These are phyloP conservation scores for Hericium rajendrae DNA, from an alignment of 768 basidiomycete species.

Conservation along the genomic window DNA sequence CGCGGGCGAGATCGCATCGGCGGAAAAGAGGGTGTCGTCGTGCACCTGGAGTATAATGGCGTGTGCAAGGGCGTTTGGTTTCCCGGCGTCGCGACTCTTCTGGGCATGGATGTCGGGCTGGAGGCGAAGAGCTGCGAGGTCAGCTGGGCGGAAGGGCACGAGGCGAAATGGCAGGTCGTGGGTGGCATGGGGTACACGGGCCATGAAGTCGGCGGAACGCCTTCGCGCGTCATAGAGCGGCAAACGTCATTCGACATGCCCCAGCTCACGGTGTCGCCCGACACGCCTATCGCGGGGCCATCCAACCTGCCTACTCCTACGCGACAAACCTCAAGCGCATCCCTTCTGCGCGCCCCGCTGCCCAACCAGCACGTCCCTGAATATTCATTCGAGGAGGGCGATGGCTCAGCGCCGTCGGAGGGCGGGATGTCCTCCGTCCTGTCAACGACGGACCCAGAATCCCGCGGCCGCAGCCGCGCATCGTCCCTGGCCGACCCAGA, in stretches of 20 bases:
- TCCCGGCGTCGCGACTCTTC: conserved; percentile 71
- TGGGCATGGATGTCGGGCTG: conserved; percentile 69
- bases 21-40: conserved; percentile 38
- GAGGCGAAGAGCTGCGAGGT: conserved; percentile 62
- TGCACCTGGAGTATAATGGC: conserved; percentile 63
- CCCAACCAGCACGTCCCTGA: conserved; percentile 56
- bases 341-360: conserved; percentile 67
- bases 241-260: conserved; percentile 29
- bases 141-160: conserved; percentile 46
- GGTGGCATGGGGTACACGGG: conserved; percentile 67
- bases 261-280: conserved; percentile 15
- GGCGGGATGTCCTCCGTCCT: conserved; percentile 29
- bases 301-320: conserved; percentile 26
- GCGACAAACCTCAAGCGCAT: conserved; percentile 27
- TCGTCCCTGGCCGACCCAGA: conserved; percentile 25
- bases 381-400: conserved; percentile 63
- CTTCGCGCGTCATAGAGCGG: background rate
- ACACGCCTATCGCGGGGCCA: conserved; percentile 3
- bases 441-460: conserved; percentile 25
- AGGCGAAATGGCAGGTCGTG: conserved; percentile 48
- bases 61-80: conserved; percentile 74
- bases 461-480: conserved; percentile 28
- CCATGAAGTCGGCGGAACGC: conserved; percentile 43
- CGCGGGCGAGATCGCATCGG: conserved; percentile 28
- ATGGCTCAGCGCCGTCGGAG: conserved; percentile 38